phyloP scores from a whole-genome alignment of 208 protist genomes.

The Vickermania spadyakhi region DNA sequence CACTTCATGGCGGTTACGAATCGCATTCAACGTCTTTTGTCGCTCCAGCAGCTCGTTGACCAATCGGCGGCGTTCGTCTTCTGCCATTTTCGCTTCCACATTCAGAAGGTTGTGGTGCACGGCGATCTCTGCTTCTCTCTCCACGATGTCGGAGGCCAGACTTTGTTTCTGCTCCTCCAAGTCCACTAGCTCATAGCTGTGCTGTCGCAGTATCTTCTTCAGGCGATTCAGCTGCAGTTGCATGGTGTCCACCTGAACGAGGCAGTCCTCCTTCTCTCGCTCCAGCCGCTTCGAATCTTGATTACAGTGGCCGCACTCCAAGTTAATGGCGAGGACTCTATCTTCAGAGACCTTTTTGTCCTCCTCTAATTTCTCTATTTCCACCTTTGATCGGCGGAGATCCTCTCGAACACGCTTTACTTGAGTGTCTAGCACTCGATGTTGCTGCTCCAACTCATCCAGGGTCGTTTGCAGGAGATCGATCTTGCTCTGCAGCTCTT shows the following conservation, averaged over 20 bases:
- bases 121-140: constrained; percentile 75
- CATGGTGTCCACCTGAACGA: constrained; percentile 79
- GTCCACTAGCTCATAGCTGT: constrained; percentile 50
- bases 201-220: constrained; percentile 27
- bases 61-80: constrained; percentile 76
- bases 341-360: constrained; percentile 42
- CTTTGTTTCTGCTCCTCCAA: constrained; percentile 73
- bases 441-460: constrained; percentile 69
- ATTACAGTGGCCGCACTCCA: constrained; percentile 70
- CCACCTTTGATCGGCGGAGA: constrained; percentile 43
- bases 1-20: constrained; percentile 71
- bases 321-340: constrained; percentile 64
- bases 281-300: constrained; percentile 33
- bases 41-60: constrained; percentile 63
- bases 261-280: constrained; percentile 60
- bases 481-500: constrained; percentile 81
- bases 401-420: constrained; percentile 88
- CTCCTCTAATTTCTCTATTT: constrained; percentile 38
- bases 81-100: constrained; percentile 66
- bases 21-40: constrained; percentile 32
- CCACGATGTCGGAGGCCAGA: constrained; percentile 40
- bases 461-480: constrained; percentile 69
- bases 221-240: constrained; percentile 83
- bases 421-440: constrained; percentile 73
- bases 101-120: constrained; percentile 74